Percentiles rank a stretch among this genome's conserved stretches.
These are phyloP conservation scores for Cornus kousa DNA, from an alignment of 148 eudicot genomes.

Conservation along the genomic window DNA sequence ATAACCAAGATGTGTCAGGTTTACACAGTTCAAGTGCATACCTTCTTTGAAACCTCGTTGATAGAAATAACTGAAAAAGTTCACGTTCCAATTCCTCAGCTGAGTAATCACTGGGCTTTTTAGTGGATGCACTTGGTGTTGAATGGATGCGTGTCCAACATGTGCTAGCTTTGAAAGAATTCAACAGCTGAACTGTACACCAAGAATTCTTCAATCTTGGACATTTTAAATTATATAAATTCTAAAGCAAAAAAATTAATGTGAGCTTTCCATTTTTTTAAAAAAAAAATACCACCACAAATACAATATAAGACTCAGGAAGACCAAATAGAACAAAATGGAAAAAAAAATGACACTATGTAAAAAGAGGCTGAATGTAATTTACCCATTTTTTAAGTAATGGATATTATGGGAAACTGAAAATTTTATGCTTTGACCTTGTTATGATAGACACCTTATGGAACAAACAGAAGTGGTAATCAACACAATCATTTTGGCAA, in stretches of 20 bases:
- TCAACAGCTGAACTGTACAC: slow-evolving; percentile 51
- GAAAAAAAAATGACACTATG: background rate
- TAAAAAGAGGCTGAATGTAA: background rate
- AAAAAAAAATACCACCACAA: background rate
- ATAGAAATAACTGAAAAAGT: slow-evolving; percentile 40
- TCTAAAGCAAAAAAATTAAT: background rate
- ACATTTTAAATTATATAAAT: background rate
- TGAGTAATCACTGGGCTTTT: slow-evolving; percentile 38
- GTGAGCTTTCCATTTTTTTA: background rate
- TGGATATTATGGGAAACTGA: too few relatives aligned
- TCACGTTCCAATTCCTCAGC: slow-evolving; percentile 42
- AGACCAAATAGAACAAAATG: background rate
- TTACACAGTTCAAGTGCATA: slow-evolving; percentile 18
- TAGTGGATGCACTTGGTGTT: slow-evolving; percentile 18
- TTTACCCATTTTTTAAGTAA: too few relatives aligned
- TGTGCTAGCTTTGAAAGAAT: slow-evolving; percentile 39
- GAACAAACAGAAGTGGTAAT: too few relatives aligned
- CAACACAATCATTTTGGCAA: too few relatives aligned
- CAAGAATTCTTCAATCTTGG: slow-evolving; percentile 4
- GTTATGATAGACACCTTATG: too few relatives aligned
- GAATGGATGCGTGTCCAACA: slow-evolving; percentile 52
- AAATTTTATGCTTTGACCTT: too few relatives aligned
- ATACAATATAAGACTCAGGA: background rate
- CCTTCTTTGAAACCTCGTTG: slow-evolving; percentile 48
- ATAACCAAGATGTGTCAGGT: background rate